Percentiles rank a stretch among this genome's conserved stretches.
Conservation (phyloP, 208 protist genomes). For the Leishmania major region DNA sequence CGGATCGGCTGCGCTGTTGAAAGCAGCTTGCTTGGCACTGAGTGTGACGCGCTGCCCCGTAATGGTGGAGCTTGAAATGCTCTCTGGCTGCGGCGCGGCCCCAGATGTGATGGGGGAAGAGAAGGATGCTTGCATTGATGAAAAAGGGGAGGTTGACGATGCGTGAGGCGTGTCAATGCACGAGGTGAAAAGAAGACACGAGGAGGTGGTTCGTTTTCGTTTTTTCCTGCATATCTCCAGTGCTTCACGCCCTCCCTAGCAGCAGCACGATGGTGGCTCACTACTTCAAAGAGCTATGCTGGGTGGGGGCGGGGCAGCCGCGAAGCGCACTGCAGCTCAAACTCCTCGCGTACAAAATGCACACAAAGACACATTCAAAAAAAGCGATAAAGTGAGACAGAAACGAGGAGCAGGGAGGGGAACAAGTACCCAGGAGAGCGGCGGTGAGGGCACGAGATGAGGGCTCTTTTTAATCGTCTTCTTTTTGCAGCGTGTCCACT, state of each 20-base stretch:
- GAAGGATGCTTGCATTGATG: not conserved
- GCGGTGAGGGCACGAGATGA: not conserved
- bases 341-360: not conserved
- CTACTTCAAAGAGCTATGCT: not conserved
- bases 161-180: not conserved
- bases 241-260: not conserved
- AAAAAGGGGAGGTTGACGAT: not conserved
- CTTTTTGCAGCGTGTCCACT: not conserved
- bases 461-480: not conserved
- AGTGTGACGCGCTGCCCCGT: constrained; percentile 44
- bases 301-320: not conserved
- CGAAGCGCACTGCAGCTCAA: not conserved
- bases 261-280: not conserved
- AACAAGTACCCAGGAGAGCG: not conserved
- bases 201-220: not conserved
- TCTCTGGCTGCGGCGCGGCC: not conserved
- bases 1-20: constrained; percentile 16
- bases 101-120: not conserved
- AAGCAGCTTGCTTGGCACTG: constrained; percentile 33
- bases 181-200: not conserved
- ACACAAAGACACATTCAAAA: not conserved
- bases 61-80: not conserved
- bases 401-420: not conserved
- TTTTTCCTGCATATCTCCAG: not conserved
- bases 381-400: not conserved